Evolutionary conservation across 345 rosid genomes (phyloP), one percentile per base, ranked within the genome.

Genomic region (Salix udensis): DNA sequence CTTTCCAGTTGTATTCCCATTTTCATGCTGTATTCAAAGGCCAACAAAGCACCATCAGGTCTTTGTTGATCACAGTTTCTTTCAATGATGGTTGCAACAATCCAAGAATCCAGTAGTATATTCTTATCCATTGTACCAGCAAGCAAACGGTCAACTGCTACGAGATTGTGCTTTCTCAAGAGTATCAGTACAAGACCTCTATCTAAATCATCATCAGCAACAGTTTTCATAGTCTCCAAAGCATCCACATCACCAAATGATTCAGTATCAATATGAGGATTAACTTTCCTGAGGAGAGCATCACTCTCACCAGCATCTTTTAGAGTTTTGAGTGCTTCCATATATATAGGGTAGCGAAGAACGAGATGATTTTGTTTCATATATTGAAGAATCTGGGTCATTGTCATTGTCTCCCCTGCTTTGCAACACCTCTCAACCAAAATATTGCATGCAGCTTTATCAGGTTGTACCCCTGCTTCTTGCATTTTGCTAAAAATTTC

Each of bases 381-480:
- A 76, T 84, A 83, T 13, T 65, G 68, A 83, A 94, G 94, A 73
- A 92, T 84, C 68, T 67, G 83, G 36, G 60, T 55, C 37, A 94
- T 87, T 65, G 86, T 69, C 70, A 76, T 74, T 28, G 82, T 85
- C 76, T 88, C 89, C 21, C 88, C 78, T n/a, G 76, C 74, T 83
- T 86, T 86, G 80, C 94, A 90, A 77, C 93, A 90, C 83, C 84
- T 91, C 79, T 81, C 84, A 4, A 94, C 83, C 91, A 92, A 86
- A 83, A 92, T 89, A 76, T 90, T 94, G 85, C 98, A 91, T 42
- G 91, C 87, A 64, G 98, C 94, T 89, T 94, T 94, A 86, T 94
- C 98, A 23, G 97, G 96, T 64, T 83, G 85, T 71, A 91, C 89
- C 58, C 91, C 89, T 13, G 88, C 89, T 52, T 91, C 97, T 85